A percentile compares a stretch with the other conserved stretches of the same genome.
phyloP scores from a whole-genome alignment of 1,139 yeast species.

The Lodderomyces metapsilosis region DNA sequence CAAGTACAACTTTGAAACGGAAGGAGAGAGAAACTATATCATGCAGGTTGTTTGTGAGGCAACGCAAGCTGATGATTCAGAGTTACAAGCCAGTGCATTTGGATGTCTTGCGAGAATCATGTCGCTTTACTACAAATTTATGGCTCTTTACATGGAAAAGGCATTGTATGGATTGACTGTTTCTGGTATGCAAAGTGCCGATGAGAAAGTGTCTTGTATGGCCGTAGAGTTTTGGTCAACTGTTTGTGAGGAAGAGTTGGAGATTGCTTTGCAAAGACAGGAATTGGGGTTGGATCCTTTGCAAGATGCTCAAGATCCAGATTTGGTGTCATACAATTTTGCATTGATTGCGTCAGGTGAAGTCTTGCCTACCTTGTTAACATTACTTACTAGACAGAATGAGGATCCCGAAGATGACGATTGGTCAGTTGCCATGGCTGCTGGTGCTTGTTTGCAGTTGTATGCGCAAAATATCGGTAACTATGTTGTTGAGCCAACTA shows the following conservation, averaged over 20 bases:
- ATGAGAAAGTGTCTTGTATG: slow-evolving; percentile 93
- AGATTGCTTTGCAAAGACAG: slow-evolving; percentile 64
- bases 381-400: slow-evolving; percentile 80
- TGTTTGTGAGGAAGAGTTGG: slow-evolving; percentile 94
- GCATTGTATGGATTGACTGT: slow-evolving; percentile 90
- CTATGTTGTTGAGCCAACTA: slow-evolving; percentile 80
- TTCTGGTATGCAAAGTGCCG: slow-evolving; percentile 82
- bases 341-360: slow-evolving; percentile 81
- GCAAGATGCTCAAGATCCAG: slow-evolving; percentile 21
- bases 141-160: slow-evolving; percentile 96
- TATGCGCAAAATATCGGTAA: slow-evolving; percentile 90
- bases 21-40: slow-evolving; percentile 92
- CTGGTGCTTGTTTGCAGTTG: slow-evolving; percentile 93
- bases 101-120: slow-evolving; percentile 93
- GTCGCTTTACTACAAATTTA: slow-evolving; percentile 82
- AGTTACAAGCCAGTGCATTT: slow-evolving; percentile 90
- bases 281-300: slow-evolving; percentile 45
- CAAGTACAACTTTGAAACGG: slow-evolving; percentile 81
- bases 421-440: slow-evolving; percentile 98
- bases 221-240: slow-evolving; percentile 99
- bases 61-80: slow-evolving; percentile 81
- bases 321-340: slow-evolving; percentile 60
- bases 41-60: slow-evolving; percentile 99
- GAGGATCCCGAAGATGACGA: slow-evolving; percentile 93
- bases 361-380: slow-evolving; percentile 82